Evolutionary conservation across 345 rosid genomes (phyloP).

Genomic region (Microthlaspi erraticum): DNA sequence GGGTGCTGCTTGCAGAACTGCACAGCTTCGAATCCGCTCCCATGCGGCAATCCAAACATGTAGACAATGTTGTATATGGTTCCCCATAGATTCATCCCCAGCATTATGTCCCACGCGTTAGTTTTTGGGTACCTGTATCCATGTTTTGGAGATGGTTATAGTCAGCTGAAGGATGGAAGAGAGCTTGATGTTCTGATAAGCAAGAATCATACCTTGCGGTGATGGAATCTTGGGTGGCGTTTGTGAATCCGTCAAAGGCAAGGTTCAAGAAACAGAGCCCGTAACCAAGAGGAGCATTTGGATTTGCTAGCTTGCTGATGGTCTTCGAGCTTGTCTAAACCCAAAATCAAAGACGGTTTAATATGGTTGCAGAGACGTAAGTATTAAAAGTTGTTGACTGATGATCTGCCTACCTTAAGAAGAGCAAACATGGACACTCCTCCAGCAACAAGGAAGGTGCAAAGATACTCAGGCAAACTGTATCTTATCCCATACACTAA

Average conservation of each 20-base stretch:
- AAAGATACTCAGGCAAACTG: slow-evolving; percentile 81
- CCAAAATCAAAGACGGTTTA: slow-evolving; percentile 8
- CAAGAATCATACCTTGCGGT: slow-evolving; percentile 60
- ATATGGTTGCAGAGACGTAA: slow-evolving; percentile 4
- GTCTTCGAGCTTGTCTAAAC: slow-evolving; percentile 94
- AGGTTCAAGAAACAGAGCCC: slow-evolving; percentile 92
- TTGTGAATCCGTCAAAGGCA: slow-evolving; percentile 96
- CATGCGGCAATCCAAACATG: slow-evolving; percentile 90
- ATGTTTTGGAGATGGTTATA: slow-evolving; percentile 2
- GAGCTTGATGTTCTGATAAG: slow-evolving; percentile 1
- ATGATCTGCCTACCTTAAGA: slow-evolving; percentile 63
- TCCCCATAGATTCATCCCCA: slow-evolving; percentile 99
- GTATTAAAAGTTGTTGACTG: neutral
- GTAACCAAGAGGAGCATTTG: slow-evolving; percentile 95
- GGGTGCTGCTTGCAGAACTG: slow-evolving; percentile 91
- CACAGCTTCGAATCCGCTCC: slow-evolving; percentile 77
- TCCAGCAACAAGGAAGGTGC: slow-evolving; percentile 97
- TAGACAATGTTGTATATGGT: slow-evolving; percentile 86
- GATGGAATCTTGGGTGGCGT: slow-evolving; percentile 97
- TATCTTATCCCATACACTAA: slow-evolving; percentile 92
- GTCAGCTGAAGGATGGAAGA: neutral
- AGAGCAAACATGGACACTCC: slow-evolving; percentile 93
- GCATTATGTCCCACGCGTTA: slow-evolving; percentile 95
- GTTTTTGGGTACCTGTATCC: slow-evolving; percentile 72
- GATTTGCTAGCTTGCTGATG: slow-evolving; percentile 90